Evolutionary conservation across 106 monocot genomes (phyloP), one percentile per base, ranked within the genome.

Genomic region (Narthecium ossifragum): DNA sequence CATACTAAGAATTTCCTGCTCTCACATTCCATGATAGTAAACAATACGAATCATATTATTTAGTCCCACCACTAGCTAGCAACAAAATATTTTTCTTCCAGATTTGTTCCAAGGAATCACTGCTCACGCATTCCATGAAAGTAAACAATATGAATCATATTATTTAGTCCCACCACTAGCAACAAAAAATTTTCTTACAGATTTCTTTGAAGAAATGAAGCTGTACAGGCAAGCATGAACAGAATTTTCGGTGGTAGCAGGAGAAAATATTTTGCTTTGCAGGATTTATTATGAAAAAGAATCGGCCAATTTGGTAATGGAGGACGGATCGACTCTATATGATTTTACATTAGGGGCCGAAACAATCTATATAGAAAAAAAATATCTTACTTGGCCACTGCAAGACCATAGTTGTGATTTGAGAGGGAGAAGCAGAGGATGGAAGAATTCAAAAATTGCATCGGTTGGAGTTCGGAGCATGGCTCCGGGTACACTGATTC

Each of bases 401-500:
- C 75, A 53, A 69, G 47, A 30, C 38, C 37, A 60, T 43, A 36
- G 59, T 34, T 67, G 55, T 73, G 69, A 26, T 62, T 50, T 27
- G 36, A 24, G 18, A 81, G 56, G 13, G 88, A 76, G 26, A 71
- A 93, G 50, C 88, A 93, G 6, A 26, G 22, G 14, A 21, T 10
- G 4, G 88, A 76, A 41, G 84, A 79, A 64, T 73, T 80, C 1
- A 53, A 68, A 65, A 55, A 69, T 10, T 69, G 55, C 13, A 49
- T 27, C 26, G 31, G 57, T 20, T 9, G 12, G 15, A 92, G 75
- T 1, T 76, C 69, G 12, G 79, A 29, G 59, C 93, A 93, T 1
- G 93, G 93, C 11, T 83, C 48, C 4, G 93, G 93, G 51, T 38
- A 61, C 18, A 93, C 89, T 6, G 61, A 69, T 27, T 88, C 74